These are phyloP conservation scores for Candida pseudoviswanathii DNA, from an alignment of 1,139 yeast genomes.

Conservation along the genomic window DNA sequence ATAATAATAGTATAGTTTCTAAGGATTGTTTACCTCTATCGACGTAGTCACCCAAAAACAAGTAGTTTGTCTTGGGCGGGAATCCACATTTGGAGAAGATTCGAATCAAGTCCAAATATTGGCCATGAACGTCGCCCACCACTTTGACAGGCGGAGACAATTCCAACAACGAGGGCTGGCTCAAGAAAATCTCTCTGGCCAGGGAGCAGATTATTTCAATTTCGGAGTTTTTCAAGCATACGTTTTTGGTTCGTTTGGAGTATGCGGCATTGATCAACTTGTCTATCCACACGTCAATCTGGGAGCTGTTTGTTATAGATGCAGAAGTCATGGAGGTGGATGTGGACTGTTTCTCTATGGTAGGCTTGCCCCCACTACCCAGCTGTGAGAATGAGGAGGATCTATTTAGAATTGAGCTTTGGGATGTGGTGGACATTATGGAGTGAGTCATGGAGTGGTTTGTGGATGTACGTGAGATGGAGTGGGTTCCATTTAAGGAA, in stretches of 20 bases:
- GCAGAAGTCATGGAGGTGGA: slow-evolving; percentile 15
- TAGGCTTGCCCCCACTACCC: slow-evolving; percentile 5
- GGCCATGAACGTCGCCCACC: slow-evolving; percentile 89
- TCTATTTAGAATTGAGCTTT: slow-evolving; percentile 7
- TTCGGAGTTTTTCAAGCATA: slow-evolving; percentile 85
- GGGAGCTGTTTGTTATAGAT: slow-evolving; percentile 43
- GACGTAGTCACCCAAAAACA: slow-evolving; percentile 83
- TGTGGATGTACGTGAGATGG: slow-evolving; percentile 36
- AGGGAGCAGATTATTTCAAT: slow-evolving; percentile 82
- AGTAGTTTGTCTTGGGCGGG: slow-evolving; percentile 77
- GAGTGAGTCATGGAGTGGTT: slow-evolving; percentile 31
- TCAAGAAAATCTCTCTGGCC: slow-evolving; percentile 72
- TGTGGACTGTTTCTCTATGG: slow-evolving; percentile 14
- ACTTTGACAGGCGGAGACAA: slow-evolving; percentile 83
- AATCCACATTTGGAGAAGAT: slow-evolving; percentile 77
- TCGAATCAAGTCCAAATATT: slow-evolving; percentile 72
- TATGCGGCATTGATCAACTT: slow-evolving; percentile 92
- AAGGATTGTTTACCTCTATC: slow-evolving; percentile 84
- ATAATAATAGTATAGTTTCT: slow-evolving; percentile 70
- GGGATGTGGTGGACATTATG: slow-evolving; percentile 29
- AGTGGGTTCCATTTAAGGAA: slow-evolving; percentile 15
- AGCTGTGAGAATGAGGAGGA: slow-evolving; percentile 9
- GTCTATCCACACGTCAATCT: slow-evolving; percentile 88
- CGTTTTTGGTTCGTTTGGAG: slow-evolving; percentile 82
- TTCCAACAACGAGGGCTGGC: slow-evolving; percentile 76